Percentiles rank a stretch among this genome's conserved stretches.
Conservation (phyloP, 2,329 filamentous ascomycete species). For the Eutypella sp. region DNA sequence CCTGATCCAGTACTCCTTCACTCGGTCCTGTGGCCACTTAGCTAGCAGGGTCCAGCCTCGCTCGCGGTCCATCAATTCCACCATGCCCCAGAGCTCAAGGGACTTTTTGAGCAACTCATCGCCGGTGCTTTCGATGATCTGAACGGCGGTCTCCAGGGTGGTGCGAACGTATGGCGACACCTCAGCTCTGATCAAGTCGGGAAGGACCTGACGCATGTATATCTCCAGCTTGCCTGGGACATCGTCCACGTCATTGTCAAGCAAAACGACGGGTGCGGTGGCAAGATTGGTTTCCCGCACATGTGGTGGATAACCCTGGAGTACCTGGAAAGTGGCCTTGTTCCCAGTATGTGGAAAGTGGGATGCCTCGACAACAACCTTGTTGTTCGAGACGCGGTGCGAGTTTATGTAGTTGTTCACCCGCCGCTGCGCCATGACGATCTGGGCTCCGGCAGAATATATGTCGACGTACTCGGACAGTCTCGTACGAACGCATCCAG, state of each 20-base stretch:
- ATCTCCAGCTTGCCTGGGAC: constrained; percentile 53
- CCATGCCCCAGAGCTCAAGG: constrained; percentile 59
- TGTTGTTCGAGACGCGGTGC: constrained; percentile 43
- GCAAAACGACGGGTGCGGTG: constrained; percentile 40
- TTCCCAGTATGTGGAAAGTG: constrained; percentile 52
- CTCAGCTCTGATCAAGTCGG: constrained; percentile 54
- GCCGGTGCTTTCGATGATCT: constrained; percentile 41
- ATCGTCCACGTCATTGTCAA: constrained; percentile 58
- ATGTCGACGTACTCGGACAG: constrained; percentile 58
- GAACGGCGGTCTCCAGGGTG: constrained; percentile 47
- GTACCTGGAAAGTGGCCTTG: constrained; percentile 37
- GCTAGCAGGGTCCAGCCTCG: constrained; percentile 55
- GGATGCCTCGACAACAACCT: constrained; percentile 50
- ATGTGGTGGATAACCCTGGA: constrained; percentile 33
- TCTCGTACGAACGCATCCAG: constrained; percentile 57
- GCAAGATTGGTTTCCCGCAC: constrained; percentile 29
- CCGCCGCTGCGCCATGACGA: constrained; percentile 55
- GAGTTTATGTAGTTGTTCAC: constrained; percentile 51
- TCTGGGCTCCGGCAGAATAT: constrained; percentile 60
- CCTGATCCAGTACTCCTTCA: constrained; percentile 42
- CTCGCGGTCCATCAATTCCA: constrained; percentile 61
- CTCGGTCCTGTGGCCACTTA: constrained; percentile 36
- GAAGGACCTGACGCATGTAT: constrained; percentile 55
- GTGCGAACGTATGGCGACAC: constrained; percentile 55
- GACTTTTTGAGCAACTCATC: constrained; percentile 53